Base-by-base conservation (phyloP, 148 eudicot genomes). In the Euryodendron excelsum region DNA sequence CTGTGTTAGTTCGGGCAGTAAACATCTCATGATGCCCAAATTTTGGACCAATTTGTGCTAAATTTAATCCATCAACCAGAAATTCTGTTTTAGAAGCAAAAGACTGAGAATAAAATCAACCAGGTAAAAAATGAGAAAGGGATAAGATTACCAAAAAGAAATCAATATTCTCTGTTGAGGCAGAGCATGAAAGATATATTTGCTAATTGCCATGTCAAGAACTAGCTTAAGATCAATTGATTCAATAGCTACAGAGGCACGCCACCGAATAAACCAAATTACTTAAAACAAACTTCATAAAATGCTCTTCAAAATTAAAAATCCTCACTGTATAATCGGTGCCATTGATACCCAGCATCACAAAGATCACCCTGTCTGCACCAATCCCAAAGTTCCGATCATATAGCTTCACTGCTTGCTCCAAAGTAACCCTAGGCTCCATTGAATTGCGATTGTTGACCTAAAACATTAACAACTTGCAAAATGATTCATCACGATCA, bases 271-370 rank as follows among this genome's bases (percentile, higher is more conserved):
- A n/a, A n/a, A n/a, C n/a, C n/a, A n/a, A n/a, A n/a, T n/a, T n/a
- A n/a, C n/a, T n/a, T 17, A 45, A 1, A 58, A 37, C 65, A n/a
- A 56, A n/a, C n/a, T 56, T 10, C 30, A 74, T 14, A 11, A 76
- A 36, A 1, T 41, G 33, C 11, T 69, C 15, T 27, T 55, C 98
- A 66, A 98, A 96, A 88, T 96, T 93, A 75, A 89, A 96, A 75
- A 96, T 93, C 82, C 99, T 92, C 99, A 96, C 93, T 53, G 98
- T 86, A 85, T 93, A 93, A 84, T 96, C 97, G 34, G 99, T 91
- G 77, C 97, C 99, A 84, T 92, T 91, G 71, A 80, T 79, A 64
- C 99, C 99, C 0, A 96, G 98, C 97, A 96, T 81, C 59, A 87
- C 99, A 85, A 96, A 96, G 80, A 96, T 96, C 74, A 96, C 99